Evolutionary conservation across 768 basidiomycete species (phyloP).

Genomic region (Infundibulicybe gibba): DNA sequence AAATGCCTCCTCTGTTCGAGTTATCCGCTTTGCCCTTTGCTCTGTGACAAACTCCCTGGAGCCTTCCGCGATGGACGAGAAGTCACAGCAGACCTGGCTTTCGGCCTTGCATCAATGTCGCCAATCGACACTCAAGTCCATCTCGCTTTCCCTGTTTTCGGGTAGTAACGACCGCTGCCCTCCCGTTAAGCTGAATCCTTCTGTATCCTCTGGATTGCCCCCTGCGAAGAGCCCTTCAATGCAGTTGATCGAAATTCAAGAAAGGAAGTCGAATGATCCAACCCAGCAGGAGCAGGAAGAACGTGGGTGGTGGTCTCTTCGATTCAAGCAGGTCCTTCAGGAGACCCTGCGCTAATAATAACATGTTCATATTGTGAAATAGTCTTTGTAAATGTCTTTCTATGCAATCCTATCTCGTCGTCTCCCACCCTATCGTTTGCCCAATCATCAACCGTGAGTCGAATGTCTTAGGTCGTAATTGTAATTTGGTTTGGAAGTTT

Average conservation of each 20-base stretch:
- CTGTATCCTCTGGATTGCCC: conserved; percentile 44
- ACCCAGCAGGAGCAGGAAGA: conserved; percentile 55
- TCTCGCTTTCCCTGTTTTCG: conserved; percentile 24
- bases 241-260: conserved; percentile 33
- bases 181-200: conserved; percentile 20
- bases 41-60: conserved; percentile 7
- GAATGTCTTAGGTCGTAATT: no score
- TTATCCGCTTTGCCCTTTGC: conserved; percentile 29
- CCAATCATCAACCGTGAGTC: no score
- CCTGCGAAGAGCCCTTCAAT: conserved; percentile 74
- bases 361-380: not conserved
- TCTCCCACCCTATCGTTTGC: no score
- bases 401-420: no score
- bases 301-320: conserved; percentile 69
- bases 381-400: no score
- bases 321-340: conserved; percentile 46
- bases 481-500: no score
- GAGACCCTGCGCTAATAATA: conserved; percentile 42
- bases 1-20: conserved; percentile 21
- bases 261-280: conserved; percentile 10
- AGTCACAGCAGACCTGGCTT: conserved; percentile 33
- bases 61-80: conserved; percentile 1
- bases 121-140: conserved; percentile 37
- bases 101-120: conserved; percentile 51
- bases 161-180: conserved; percentile 10